These are phyloP conservation scores for Nicotiana tomentosiformis DNA, from an alignment of 257 asterid genomes.

Conservation along the genomic window DNA sequence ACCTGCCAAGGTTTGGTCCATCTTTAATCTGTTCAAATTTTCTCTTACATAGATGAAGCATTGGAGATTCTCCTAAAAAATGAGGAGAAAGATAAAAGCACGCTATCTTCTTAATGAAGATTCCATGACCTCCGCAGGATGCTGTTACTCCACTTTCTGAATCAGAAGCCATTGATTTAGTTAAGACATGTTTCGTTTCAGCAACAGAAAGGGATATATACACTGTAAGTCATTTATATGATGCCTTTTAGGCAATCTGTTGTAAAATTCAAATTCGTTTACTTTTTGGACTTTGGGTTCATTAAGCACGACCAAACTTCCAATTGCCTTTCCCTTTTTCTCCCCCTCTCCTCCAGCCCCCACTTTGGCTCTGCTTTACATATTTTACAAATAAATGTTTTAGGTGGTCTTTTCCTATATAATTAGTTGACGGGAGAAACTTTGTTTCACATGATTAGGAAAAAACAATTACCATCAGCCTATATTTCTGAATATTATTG, in stretches of 20 bases:
- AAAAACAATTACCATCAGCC: background rate
- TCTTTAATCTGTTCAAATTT: background rate
- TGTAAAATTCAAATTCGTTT: background rate
- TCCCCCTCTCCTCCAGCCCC: background rate
- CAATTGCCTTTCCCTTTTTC: background rate
- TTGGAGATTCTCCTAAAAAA: background rate
- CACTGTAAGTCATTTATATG: conserved; percentile 27
- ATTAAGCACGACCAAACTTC: background rate
- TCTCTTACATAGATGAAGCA: background rate
- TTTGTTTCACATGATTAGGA: no score
- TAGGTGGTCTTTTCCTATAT: background rate
- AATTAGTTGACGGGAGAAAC: background rate
- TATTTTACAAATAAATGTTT: no score
- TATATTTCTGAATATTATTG: background rate
- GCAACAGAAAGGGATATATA: conserved; percentile 47
- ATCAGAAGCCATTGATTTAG: conserved; percentile 40
- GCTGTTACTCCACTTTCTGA: conserved; percentile 50
- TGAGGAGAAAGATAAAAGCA: background rate
- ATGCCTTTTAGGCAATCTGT: background rate
- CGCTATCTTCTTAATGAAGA: background rate
- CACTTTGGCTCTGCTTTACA: background rate
- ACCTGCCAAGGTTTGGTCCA: conserved; percentile 29
- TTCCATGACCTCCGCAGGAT: conserved; percentile 21
- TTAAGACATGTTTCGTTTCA: conserved; percentile 42
- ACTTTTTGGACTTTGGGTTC: background rate